These are phyloP conservation scores for Crucihimalaya himalaica DNA, from an alignment of 345 rosid genomes.

Conservation along the genomic window DNA sequence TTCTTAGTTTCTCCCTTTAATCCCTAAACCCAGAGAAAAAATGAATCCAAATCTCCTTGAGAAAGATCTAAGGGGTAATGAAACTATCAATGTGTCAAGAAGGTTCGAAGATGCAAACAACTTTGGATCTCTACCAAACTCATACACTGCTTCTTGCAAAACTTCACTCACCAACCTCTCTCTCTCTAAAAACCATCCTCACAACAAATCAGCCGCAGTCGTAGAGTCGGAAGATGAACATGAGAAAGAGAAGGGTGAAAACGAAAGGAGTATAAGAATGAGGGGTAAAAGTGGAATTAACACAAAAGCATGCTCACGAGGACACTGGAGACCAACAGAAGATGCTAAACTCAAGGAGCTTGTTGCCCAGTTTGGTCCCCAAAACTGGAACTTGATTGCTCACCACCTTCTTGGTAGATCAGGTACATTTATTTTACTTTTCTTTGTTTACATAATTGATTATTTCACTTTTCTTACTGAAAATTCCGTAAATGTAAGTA, in stretches of 20 bases:
- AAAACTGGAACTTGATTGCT: constrained; percentile 94
- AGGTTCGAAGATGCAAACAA: constrained; percentile 23
- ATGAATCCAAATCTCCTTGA: constrained; percentile 32
- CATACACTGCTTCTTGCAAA: not conserved
- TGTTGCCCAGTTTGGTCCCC: constrained; percentile 84
- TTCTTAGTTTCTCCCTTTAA: constrained; percentile 13
- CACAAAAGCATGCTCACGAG: constrained; percentile 51
- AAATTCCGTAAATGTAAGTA: not conserved
- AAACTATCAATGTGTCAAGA: constrained; percentile 19
- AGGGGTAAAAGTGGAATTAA: constrained; percentile 30
- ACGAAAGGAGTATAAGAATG: not conserved
- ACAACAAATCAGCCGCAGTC: constrained; percentile 31
- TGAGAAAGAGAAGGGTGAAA: constrained; percentile 5
- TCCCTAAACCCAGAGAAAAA: constrained; percentile 11
- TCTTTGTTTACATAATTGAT: not conserved
- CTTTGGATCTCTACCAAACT: constrained; percentile 35
- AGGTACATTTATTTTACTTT: constrained; percentile 48
- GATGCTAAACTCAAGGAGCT: constrained; percentile 89
- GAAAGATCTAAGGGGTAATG: constrained; percentile 26
- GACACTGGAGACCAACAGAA: constrained; percentile 96
- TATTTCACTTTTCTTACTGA: not conserved
- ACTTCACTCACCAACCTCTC: constrained; percentile 14
- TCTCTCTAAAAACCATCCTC: constrained; percentile 17
- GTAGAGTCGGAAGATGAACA: constrained; percentile 21
- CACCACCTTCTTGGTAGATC: constrained; percentile 87